Evolutionary conservation across 768 basidiomycete genomes (phyloP).

Genomic region (Arthromyces matolae): DNA sequence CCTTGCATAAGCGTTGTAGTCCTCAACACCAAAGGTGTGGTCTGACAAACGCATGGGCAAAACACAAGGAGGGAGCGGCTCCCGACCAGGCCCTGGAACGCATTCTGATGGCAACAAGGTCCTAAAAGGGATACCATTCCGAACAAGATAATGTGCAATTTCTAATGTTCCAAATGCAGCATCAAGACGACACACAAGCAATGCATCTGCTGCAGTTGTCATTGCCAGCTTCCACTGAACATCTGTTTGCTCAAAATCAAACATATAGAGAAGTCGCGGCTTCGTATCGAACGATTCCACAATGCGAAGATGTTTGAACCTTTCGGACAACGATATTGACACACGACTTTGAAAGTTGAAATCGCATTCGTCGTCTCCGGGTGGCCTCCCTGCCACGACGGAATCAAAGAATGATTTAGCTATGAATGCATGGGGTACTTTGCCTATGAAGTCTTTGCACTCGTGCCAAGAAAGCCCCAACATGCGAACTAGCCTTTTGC

Average conservation of each 20-base stretch:
- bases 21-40: too few relatives aligned
- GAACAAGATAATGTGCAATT: background rate
- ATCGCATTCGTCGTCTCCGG: background rate
- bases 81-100: background rate
- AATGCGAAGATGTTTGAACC: background rate
- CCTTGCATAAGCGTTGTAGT: too few relatives aligned
- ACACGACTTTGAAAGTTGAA: background rate
- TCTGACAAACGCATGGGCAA: background rate
- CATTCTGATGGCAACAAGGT: background rate
- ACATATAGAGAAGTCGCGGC: background rate
- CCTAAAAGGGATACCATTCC: background rate
- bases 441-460: background rate
- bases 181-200: constrained; percentile 2
- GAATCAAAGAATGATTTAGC: background rate
- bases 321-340: background rate
- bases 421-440: background rate
- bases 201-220: background rate
- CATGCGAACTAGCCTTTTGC: background rate
- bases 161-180: background rate
- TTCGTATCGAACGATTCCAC: background rate
- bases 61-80: background rate
- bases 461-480: background rate
- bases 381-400: background rate
- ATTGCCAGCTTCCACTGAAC: constrained; percentile 1
- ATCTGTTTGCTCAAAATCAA: background rate